Evolutionary conservation across 148 eudicot genomes (phyloP), one percentile per base, ranked within the genome.

Genomic region (Dianthus caryophyllus): DNA sequence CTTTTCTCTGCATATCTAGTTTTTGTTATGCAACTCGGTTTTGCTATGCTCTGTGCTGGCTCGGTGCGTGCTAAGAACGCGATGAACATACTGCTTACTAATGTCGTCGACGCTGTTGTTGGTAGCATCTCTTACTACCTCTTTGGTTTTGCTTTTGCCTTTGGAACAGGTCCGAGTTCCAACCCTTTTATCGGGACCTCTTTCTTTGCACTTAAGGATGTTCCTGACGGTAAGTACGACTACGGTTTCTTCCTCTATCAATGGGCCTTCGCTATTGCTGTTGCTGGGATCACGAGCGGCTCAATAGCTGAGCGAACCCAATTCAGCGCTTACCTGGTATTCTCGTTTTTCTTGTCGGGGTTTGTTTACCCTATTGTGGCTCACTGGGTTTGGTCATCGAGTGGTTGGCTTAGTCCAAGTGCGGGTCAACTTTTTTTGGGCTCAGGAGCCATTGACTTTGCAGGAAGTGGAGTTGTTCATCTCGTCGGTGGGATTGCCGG

Each of bases 11-110:
- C 88, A 13, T 88, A 85, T 76, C 72, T 86, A 8, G 88, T 88
- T 7, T 86, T 85, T 39, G 80, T 84, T 24, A 88, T 85, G 95
- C 95, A 88, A 70, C 85, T 88, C 18, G 90, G 96, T 7, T 86
- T 88, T 60, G 96, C 96, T 54, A 86, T 88, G 96, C 81, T 88
- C 0, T 88, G 95, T 61, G 95, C 95, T 4, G 94, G 94, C 77
- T 88, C 90, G 0, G 95, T 88, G 57, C 80, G 88, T 39, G 96
- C 96, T 73, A 88, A 88, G 78, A 88, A 88, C 44, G 90, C 96
- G 66, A 71, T 81, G 84, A 88, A 88, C 79, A 88, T 86, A 14
- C 76, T 88, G 87, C 87, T 88, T 54, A 86, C 96, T 17, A 88
- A 88, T 39, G 90, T 88, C 0, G 90, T 88, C 2, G 90, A 88